These are phyloP conservation scores for Pseudogymnoascus sp. DNA, from an alignment of 2,329 filamentous ascomycete species.

Conservation along the genomic window DNA sequence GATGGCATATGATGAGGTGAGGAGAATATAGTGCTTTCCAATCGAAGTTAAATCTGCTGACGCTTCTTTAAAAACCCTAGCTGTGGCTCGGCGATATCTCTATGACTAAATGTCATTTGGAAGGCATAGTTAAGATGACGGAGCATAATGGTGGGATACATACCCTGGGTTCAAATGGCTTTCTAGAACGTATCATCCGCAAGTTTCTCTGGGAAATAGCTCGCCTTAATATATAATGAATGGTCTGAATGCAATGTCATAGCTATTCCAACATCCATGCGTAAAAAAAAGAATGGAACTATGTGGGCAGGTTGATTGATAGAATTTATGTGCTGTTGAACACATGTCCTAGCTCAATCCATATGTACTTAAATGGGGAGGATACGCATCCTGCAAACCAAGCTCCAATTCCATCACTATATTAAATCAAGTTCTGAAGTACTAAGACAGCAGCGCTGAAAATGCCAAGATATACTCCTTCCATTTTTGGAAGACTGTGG, in stretches of 20 bases:
- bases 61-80: neutral
- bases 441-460: neutral
- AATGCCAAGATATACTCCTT: neutral
- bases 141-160: constrained; percentile 14
- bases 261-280: neutral
- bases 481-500: neutral
- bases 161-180: constrained; percentile 13
- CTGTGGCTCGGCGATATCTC: constrained; percentile 9
- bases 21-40: neutral
- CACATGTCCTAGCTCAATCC: neutral
- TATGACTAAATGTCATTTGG: constrained; percentile 11
- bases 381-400: neutral
- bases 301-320: neutral
- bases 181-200: constrained; percentile 11
- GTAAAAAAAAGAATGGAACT: neutral
- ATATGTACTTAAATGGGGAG: neutral
- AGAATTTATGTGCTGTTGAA: neutral
- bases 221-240: neutral
- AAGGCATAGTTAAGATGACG: constrained; percentile 14
- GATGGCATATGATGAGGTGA: neutral
- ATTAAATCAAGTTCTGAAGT: neutral
- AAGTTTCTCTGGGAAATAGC: constrained; percentile 3
- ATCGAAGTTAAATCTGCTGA: neutral
- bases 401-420: neutral
- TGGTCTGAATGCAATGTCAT: neutral